These are phyloP conservation scores for Moesziomyces sp. DNA, from an alignment of 1,284 basidiomycete species.

Conservation along the genomic window DNA sequence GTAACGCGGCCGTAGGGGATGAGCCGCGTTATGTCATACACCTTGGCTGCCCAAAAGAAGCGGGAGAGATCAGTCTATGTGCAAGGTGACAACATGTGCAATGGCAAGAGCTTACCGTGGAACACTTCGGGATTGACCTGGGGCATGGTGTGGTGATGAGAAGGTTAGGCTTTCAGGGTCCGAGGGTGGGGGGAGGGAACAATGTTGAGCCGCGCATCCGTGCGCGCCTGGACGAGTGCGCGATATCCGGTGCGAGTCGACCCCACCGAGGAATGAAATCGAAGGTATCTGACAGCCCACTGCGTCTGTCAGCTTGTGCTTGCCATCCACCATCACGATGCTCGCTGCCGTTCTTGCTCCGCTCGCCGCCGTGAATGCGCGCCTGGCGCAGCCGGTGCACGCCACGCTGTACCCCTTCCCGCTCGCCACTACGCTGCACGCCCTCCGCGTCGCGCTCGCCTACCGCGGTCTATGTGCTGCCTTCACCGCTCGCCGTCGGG, in stretches of 20 bases:
- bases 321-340: conserved; percentile 17
- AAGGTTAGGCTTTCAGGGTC: neutral
- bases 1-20: conserved; percentile 61
- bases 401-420: conserved; percentile 54
- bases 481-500: conserved; percentile 20
- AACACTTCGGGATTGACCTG: conserved; percentile 48
- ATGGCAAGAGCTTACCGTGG: conserved; percentile 24
- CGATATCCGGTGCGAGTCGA: conserved; percentile 26
- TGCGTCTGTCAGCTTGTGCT: neutral
- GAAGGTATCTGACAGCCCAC: no score
- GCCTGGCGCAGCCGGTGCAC: conserved; percentile 41
- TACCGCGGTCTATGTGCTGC: conserved; percentile 42
- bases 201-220: neutral
- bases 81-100: no score
- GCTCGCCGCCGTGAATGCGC: conserved; percentile 42
- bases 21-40: conserved; percentile 58
- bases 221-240: conserved; percentile 3
- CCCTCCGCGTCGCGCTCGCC: conserved; percentile 51
- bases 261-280: no score
- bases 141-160: conserved; percentile 15
- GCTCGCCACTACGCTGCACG: conserved; percentile 51
- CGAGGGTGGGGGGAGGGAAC: neutral
- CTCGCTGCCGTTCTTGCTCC: conserved; percentile 37
- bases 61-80: neutral
- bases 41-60: conserved; percentile 37